phyloP scores from a whole-genome alignment of 1,284 basidiomycete genomes.

The Naganishia albida region DNA sequence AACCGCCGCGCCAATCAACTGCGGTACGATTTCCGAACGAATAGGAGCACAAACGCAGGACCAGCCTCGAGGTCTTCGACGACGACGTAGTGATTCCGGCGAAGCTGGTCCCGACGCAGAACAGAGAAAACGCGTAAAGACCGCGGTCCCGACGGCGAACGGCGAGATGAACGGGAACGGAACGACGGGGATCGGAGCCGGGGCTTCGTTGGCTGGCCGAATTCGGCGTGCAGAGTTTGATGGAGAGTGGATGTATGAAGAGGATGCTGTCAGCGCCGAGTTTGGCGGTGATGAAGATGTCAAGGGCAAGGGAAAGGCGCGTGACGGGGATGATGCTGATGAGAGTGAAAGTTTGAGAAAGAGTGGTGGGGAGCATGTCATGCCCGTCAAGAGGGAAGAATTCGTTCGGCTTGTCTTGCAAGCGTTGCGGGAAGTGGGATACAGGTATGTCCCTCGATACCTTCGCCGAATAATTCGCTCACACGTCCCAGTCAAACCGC shows the following conservation, averaged over 20 bases:
- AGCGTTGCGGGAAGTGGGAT: slow-evolving; percentile 87
- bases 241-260: slow-evolving; percentile 23
- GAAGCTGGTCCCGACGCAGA: slow-evolving; percentile 13
- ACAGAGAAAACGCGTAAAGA: slow-evolving; percentile 5
- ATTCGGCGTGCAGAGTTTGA: slow-evolving; percentile 9
- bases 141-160: not conserved
- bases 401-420: slow-evolving; percentile 88
- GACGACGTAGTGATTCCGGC: slow-evolving; percentile 22
- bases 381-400: slow-evolving; percentile 71
- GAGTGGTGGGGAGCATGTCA: not conserved
- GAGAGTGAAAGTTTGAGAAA: not conserved
- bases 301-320: slow-evolving; percentile 20
- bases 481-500: slow-evolving; percentile 71
- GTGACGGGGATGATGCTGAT: not conserved
- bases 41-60: not conserved
- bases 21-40: slow-evolving; percentile 22
- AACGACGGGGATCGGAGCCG: slow-evolving; percentile 1
- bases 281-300: not conserved
- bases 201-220: slow-evolving; percentile 10
- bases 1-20: not conserved
- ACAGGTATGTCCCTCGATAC: slow-evolving; percentile 67
- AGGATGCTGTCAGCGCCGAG: slow-evolving; percentile 17
- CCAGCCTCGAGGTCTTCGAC: slow-evolving; percentile 15
- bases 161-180: slow-evolving; percentile 6
- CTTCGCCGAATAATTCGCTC: slow-evolving; percentile 21